These are phyloP conservation scores for Paramecium caudatum DNA, from an alignment of 73 alveolate genomes.

Conservation along the genomic window DNA sequence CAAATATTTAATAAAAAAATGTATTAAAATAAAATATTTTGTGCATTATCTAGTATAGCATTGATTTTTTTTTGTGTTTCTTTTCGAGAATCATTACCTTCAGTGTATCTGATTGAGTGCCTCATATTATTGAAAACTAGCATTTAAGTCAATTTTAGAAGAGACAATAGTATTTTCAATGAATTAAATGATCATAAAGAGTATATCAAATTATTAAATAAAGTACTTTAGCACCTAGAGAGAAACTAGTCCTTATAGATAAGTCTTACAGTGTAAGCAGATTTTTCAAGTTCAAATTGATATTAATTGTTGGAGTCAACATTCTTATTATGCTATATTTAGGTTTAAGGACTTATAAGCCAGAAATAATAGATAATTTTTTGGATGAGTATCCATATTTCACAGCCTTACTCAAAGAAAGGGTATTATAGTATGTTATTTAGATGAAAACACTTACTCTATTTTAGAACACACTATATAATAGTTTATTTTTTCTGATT, in stretches of 20 bases:
- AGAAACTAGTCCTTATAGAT: background rate
- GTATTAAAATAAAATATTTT: slow-evolving; percentile 44
- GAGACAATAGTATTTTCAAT: background rate
- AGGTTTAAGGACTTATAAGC: too few relatives aligned
- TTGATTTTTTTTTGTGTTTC: slow-evolving; percentile 9
- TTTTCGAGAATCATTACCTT: background rate
- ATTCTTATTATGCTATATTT: background rate
- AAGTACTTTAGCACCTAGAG: background rate
- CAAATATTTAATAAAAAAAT: too few relatives aligned
- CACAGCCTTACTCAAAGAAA: too few relatives aligned
- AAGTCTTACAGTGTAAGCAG: background rate
- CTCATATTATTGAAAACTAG: slow-evolving; percentile 6
- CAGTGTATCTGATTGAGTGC: slow-evolving; percentile 14
- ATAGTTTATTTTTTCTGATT: slow-evolving; percentile 1
- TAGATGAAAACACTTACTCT: slow-evolving; percentile 20
- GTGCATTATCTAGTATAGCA: slow-evolving; percentile 41
- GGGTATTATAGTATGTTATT: background rate
- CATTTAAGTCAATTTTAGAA: slow-evolving; percentile 21
- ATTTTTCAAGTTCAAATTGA: background rate
- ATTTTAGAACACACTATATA: background rate
- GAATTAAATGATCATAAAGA: slow-evolving; percentile 14
- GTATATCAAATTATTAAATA: background rate
- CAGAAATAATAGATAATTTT: too few relatives aligned
- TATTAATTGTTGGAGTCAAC: slow-evolving; percentile 22
- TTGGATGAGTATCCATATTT: too few relatives aligned